Conservation (phyloP, 2,329 filamentous ascomycete species). For the Pseudogymnoascus sp. region DNA sequence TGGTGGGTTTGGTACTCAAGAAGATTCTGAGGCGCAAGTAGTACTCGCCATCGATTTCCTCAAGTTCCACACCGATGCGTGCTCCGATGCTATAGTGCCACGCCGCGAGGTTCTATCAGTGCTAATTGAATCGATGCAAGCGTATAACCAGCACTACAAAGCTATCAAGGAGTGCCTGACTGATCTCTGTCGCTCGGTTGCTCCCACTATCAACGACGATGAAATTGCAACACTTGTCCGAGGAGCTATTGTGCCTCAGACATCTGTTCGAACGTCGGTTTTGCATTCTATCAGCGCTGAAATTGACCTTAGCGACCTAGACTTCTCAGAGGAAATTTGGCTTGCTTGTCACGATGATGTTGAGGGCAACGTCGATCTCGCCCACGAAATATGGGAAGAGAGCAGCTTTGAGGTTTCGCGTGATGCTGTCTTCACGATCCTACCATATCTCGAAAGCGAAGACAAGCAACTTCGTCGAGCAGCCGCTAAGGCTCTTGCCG, state of each 20-base stretch:
- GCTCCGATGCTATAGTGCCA: slow-evolving; percentile 65
- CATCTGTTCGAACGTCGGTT: slow-evolving; percentile 72
- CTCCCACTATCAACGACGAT: slow-evolving; percentile 63
- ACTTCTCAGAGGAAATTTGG: slow-evolving; percentile 87
- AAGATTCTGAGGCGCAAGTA: slow-evolving; percentile 83
- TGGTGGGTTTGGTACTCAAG: slow-evolving; percentile 67
- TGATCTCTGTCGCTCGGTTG: slow-evolving; percentile 76
- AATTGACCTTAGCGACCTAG: slow-evolving; percentile 79
- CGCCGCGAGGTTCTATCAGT: slow-evolving; percentile 63
- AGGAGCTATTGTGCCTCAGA: slow-evolving; percentile 70
- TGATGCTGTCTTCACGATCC: slow-evolving; percentile 56
- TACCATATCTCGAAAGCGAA: slow-evolving; percentile 70
- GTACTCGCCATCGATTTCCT: slow-evolving; percentile 83
- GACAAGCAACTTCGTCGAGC: slow-evolving; percentile 78
- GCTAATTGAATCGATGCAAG: slow-evolving; percentile 76
- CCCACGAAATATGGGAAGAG: slow-evolving; percentile 88
- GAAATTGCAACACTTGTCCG: slow-evolving; percentile 72
- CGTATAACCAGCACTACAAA: slow-evolving; percentile 89
- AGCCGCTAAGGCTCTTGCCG: slow-evolving; percentile 72
- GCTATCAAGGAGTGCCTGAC: slow-evolving; percentile 85
- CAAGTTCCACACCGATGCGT: slow-evolving; percentile 77
- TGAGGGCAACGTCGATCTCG: slow-evolving; percentile 76
- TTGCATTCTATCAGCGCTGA: slow-evolving; percentile 86
- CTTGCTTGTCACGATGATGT: slow-evolving; percentile 86
- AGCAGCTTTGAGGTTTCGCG: slow-evolving; percentile 66